These are phyloP conservation scores for Amphichorda felina DNA, from an alignment of 2,329 filamentous ascomycete genomes.

Conservation along the genomic window DNA sequence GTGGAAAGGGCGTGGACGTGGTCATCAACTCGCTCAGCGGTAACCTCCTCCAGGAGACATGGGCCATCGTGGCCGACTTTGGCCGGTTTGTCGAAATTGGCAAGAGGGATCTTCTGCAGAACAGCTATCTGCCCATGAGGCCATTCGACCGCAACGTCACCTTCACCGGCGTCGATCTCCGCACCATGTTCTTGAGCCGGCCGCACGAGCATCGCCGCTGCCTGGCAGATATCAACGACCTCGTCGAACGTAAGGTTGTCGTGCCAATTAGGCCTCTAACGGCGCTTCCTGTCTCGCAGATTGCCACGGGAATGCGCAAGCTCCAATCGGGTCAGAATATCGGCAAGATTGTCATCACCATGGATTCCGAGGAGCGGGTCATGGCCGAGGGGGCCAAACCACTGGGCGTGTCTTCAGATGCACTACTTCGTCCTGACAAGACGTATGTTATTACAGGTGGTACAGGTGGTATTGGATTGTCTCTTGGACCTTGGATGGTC, in stretches of 20 bases:
- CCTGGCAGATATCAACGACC: conserved; percentile 1
- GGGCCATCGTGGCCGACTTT: conserved; percentile 18
- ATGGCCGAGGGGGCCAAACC: neutral
- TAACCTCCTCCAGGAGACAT: conserved; percentile 18
- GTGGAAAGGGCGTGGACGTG: conserved; percentile 17
- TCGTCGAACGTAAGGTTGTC: conserved; percentile 2
- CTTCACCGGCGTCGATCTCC: conserved; percentile 8
- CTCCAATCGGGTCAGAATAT: conserved; percentile 8
- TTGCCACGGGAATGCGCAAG: conserved; percentile 8
- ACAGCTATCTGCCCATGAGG: conserved; percentile 19
- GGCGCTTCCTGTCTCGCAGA: conserved; percentile 4
- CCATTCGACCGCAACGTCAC: conserved; percentile 16
- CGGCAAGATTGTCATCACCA: conserved; percentile 10
- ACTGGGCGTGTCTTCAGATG: conserved; percentile 4
- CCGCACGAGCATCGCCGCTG: conserved; percentile 1
- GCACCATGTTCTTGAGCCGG: neutral
- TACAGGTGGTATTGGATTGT: conserved; percentile 8
- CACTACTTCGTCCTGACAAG: conserved; percentile 1
- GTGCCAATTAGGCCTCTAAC: conserved; percentile 4
- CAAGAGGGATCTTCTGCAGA: conserved; percentile 19
- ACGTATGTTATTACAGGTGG: conserved; percentile 11
- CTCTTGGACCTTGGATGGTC: conserved; percentile 35
- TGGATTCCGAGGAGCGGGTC: conserved; percentile 7
- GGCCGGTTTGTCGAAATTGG: conserved; percentile 28
- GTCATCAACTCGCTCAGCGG: conserved; percentile 17